Conservation (phyloP, 805 yeast genomes). For the Candida rishiriensis region DNA sequence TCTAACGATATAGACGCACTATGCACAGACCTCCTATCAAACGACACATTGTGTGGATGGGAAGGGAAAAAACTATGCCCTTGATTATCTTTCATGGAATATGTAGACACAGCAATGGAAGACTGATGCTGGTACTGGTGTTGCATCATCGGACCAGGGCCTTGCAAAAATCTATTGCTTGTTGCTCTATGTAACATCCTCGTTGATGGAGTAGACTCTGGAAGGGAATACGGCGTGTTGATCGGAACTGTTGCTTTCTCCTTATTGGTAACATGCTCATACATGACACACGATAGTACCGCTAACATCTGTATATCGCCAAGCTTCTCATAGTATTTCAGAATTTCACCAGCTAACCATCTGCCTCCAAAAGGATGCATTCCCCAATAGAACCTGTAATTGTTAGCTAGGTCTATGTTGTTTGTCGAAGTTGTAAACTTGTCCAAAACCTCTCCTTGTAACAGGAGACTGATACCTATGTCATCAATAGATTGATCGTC, state of each 20-base stretch:
- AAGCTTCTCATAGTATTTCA: slow-evolving; percentile 56
- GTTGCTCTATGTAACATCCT: background rate
- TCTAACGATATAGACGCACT: slow-evolving; percentile 7
- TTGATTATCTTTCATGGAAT: background rate
- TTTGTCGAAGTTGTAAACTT: slow-evolving; percentile 13
- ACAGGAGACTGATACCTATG: slow-evolving; percentile 4
- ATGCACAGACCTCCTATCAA: slow-evolving; percentile 11
- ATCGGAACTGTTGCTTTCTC: slow-evolving; percentile 35
- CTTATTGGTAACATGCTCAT: slow-evolving; percentile 35
- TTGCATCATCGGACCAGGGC: background rate
- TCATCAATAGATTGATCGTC: slow-evolving; percentile 11
- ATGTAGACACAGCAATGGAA: slow-evolving; percentile 1
- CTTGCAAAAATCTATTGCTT: background rate
- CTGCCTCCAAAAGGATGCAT: slow-evolving; percentile 69
- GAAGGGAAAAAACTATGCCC: background rate
- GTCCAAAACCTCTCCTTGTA: slow-evolving; percentile 12
- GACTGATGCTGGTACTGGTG: background rate
- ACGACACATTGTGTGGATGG: slow-evolving; percentile 13
- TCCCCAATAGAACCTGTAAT: slow-evolving; percentile 62
- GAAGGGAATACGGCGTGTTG: slow-evolving; percentile 38
- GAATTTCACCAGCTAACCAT: slow-evolving; percentile 59
- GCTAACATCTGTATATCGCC: slow-evolving; percentile 87
- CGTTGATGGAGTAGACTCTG: background rate
- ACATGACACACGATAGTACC: slow-evolving; percentile 72
- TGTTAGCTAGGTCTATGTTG: slow-evolving; percentile 10